Evolutionary conservation across 2,329 filamentous ascomycete genomes (phyloP), one percentile per base, ranked within the genome.

Genomic region (Hawksworthiomyces lignivorus): DNA sequence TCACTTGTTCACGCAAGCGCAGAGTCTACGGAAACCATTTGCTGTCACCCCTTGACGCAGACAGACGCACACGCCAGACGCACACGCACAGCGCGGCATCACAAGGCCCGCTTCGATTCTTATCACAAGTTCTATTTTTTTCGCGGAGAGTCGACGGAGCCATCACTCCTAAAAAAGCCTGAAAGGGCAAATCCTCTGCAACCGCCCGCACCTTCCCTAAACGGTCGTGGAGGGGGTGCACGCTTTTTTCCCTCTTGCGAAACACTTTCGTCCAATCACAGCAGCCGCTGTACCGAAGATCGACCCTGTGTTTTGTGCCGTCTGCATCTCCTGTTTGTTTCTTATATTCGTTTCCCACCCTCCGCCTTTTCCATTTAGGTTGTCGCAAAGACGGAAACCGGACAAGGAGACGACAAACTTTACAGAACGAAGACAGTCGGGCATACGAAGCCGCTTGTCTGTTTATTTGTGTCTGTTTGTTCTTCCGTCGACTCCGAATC

Each of bases 201-300:
- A 29, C 48, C 48, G 48, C 48, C 48, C 44, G 44, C 36, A 44
- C 48, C 46, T 48, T 50, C 46, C 48, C 44, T 35, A 48, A 47
- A 40, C 42, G 42, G 46, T 46, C 26, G 22, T 38, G 30, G 44
- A 47, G 46, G 48, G 44, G 43, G 44, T 39, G 19, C 27, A n/a
- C 29, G 28, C 40, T 41, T 30, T 26, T 19, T 24, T 32, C 15
- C 28, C 30, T 37, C 36, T 19, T 17, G 15, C 22, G 8, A 19
- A 18, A 40, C 20, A 3, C 27, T 3, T 28, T n/a, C 14, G 28
- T 36, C 47, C 47, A 49, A 49, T 49, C 47, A 46, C 20, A 37
- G 26, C 11, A 17, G 6, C 35, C 29, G 3, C 11, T 27, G 28
- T 43, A 19, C 36, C 36, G 28, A 39, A 31, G 15, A 35, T 24